phyloP scores from a whole-genome alignment of 805 yeast species.

The Ogataea ganodermae region DNA sequence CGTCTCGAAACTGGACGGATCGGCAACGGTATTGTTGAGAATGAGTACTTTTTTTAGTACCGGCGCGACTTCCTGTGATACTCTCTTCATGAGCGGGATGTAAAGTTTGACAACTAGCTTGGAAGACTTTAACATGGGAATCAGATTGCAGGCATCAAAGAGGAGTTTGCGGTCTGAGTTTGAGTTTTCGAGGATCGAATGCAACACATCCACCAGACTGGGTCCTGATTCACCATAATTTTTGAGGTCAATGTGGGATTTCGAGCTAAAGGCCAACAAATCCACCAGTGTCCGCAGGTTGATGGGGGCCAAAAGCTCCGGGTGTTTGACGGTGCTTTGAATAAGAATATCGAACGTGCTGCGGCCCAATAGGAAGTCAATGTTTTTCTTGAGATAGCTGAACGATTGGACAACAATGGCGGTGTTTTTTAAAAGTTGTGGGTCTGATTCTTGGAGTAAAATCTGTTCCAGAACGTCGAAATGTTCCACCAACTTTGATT shows the following conservation, averaged over 20 bases:
- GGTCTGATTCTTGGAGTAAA: constrained; percentile 18
- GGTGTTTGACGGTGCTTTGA: constrained; percentile 22
- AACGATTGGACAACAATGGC: constrained; percentile 33
- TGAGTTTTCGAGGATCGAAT: constrained; percentile 14
- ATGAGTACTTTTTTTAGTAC: constrained; percentile 21
- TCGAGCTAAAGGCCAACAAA: constrained; percentile 24
- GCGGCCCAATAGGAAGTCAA: constrained; percentile 21
- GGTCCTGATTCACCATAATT: constrained; percentile 12
- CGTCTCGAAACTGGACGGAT: constrained; percentile 19
- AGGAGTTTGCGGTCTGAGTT: constrained; percentile 16
- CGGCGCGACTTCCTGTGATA: constrained; percentile 26
- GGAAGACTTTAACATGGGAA: constrained; percentile 27
- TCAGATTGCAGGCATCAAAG: constrained; percentile 26
- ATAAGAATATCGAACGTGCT: constrained; percentile 21
- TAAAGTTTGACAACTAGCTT: constrained; percentile 17
- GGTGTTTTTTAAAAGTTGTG: constrained; percentile 21
- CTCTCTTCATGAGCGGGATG: constrained; percentile 25
- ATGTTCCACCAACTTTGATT: constrained; percentile 18
- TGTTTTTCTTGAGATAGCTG: constrained; percentile 26
- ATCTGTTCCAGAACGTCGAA: constrained; percentile 17
- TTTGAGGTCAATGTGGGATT: constrained; percentile 15
- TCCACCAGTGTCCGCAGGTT: constrained; percentile 31
- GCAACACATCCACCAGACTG: constrained; percentile 19
- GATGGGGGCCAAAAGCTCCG: constrained; percentile 23
- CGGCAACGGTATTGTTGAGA: constrained; percentile 19